These are phyloP conservation scores for Kwoniella sp. DNA, from an alignment of 768 basidiomycete genomes.

Conservation along the genomic window DNA sequence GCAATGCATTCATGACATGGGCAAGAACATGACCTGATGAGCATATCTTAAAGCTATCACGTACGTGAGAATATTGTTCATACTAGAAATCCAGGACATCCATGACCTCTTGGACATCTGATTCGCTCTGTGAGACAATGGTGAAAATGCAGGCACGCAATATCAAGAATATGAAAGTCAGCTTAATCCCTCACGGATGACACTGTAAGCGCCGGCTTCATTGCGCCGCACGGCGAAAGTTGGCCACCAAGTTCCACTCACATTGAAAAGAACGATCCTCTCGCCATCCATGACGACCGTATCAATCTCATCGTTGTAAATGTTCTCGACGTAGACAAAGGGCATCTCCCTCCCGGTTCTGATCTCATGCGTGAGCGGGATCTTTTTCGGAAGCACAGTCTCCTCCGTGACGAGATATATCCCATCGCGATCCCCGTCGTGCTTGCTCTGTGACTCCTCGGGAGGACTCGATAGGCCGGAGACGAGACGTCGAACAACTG, in stretches of 20 bases:
- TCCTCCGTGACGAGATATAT: constrained; percentile 33
- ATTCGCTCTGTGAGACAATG: constrained; percentile 5
- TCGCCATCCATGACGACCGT: constrained; percentile 44
- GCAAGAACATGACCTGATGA: neutral
- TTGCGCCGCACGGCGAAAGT: neutral
- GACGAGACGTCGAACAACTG: constrained; percentile 4
- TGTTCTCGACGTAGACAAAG: constrained; percentile 30
- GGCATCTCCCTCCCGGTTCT: constrained; percentile 37
- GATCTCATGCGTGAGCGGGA: constrained; percentile 26
- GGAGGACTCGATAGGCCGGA: constrained; percentile 12
- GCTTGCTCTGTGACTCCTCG: neutral
- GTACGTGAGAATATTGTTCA: neutral
- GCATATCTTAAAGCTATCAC: too few species aligned
- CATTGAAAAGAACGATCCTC: constrained; percentile 40
- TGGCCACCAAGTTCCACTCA: constrained; percentile 26
- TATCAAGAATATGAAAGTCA: too few species aligned
- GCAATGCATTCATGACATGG: neutral
- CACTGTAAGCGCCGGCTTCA: neutral
- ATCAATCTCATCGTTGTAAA: constrained; percentile 17
- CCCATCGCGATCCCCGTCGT: constrained; percentile 34
- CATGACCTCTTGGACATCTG: constrained; percentile 16
- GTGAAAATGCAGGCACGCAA: too few species aligned
- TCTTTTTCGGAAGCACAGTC: constrained; percentile 20
- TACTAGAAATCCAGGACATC: constrained; percentile 26
- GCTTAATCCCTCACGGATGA: neutral